Conservation (phyloP, 2,329 filamentous ascomycete species). For the Neoarthrinium moseri region DNA sequence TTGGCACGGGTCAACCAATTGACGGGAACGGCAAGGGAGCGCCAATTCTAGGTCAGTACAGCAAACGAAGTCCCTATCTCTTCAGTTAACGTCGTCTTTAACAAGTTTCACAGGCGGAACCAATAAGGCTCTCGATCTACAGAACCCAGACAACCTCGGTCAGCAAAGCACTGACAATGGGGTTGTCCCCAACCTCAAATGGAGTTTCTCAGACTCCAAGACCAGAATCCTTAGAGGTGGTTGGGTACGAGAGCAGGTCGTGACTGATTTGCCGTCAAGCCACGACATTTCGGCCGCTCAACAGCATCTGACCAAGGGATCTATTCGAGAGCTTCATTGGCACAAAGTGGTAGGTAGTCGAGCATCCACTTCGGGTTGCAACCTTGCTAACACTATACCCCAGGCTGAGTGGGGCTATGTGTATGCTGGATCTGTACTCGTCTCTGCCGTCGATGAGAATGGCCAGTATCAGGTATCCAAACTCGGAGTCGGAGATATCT, state of each 20-base stretch:
- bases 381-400: conserved; percentile 5
- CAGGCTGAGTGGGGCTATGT: conserved; percentile 68
- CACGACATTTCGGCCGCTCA: conserved; percentile 67
- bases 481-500: conserved; percentile 62
- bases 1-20: background rate
- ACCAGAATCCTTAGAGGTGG: conserved; percentile 61
- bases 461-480: conserved; percentile 54
- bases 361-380: background rate
- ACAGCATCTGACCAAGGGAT: conserved; percentile 66
- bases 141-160: conserved; percentile 64
- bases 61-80: background rate
- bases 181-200: conserved; percentile 64
- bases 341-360: conserved; percentile 55
- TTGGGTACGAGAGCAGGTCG: conserved; percentile 65
- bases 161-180: conserved; percentile 62
- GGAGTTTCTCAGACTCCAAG: conserved; percentile 69
- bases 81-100: background rate
- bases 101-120: conserved; percentile 53
- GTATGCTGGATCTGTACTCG: conserved; percentile 51
- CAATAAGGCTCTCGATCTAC: conserved; percentile 57
- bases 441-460: conserved; percentile 62
- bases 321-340: conserved; percentile 67
- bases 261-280: conserved; percentile 64
- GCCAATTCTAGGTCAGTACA: background rate
- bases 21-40: conserved; percentile 4